Conservation (phyloP, 2,329 filamentous ascomycete species). For the Tolypocladium guangdongense region DNA sequence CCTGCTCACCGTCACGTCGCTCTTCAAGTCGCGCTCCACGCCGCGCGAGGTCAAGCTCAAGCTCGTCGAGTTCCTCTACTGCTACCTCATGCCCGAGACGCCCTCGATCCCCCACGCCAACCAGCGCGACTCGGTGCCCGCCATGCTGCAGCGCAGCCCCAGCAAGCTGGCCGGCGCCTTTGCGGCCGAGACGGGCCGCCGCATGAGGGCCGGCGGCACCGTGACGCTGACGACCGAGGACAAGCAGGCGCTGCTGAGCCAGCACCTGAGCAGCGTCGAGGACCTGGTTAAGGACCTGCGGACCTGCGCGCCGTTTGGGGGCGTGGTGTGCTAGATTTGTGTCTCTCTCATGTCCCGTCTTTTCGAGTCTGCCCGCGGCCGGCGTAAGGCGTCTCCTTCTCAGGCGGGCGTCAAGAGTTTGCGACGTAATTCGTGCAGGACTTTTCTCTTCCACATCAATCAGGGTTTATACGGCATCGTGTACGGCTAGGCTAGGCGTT, state of each 20-base stretch:
- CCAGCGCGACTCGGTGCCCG: conserved; percentile 32
- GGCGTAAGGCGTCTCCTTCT: neutral
- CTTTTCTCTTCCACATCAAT: neutral
- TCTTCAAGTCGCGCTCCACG: conserved; percentile 84
- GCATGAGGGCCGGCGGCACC: conserved; percentile 23
- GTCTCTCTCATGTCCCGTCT: neutral
- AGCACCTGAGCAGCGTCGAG: conserved; percentile 72
- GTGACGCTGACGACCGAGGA: conserved; percentile 60
- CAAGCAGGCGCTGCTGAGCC: conserved; percentile 69
- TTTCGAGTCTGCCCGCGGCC: neutral
- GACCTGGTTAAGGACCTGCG: conserved; percentile 76
- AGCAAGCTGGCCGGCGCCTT: conserved; percentile 56
- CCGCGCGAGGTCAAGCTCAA: conserved; percentile 86
- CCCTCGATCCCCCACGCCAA: conserved; percentile 43
- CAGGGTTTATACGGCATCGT: conserved; percentile 12
- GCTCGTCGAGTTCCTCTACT: conserved; percentile 95
- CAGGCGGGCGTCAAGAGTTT: neutral
- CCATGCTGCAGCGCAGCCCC: conserved; percentile 53
- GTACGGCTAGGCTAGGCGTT: conserved; percentile 18
- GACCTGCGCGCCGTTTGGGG: conserved; percentile 65
- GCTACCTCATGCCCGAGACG: conserved; percentile 93
- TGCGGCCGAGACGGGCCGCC: conserved; percentile 17
- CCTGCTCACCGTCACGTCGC: conserved; percentile 77
- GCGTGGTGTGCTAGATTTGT: conserved; percentile 34
- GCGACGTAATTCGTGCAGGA: neutral